phyloP scores from a whole-genome alignment of 345 rosid species.

The Boechera retrofracta region DNA sequence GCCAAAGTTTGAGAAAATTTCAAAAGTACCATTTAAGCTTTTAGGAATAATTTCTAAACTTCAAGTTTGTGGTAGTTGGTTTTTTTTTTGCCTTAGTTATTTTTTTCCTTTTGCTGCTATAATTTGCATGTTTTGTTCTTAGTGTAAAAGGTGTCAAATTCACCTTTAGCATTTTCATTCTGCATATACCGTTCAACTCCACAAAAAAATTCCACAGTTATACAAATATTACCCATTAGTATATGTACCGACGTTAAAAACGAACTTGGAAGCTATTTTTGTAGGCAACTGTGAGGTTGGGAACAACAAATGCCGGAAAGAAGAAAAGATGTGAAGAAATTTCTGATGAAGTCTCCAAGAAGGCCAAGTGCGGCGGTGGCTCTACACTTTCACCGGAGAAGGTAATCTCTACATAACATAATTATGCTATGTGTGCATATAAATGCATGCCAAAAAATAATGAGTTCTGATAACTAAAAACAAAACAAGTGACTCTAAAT shows the following conservation, averaged over 20 bases:
- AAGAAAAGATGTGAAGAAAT: slow-evolving; percentile 67
- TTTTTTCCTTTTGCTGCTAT: not conserved
- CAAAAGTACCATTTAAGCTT: too few species aligned
- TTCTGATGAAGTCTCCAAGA: slow-evolving; percentile 55
- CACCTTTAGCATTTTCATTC: not conserved
- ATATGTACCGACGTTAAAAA: slow-evolving; percentile 11
- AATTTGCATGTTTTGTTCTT: not conserved
- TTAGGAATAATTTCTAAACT: too few species aligned
- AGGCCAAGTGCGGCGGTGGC: slow-evolving; percentile 57
- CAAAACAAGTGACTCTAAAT: not conserved
- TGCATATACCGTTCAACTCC: not conserved
- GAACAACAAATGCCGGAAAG: slow-evolving; percentile 58
- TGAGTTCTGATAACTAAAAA: not conserved
- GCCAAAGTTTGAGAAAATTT: not conserved
- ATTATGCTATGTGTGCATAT: not conserved
- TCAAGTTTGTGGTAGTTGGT: too few species aligned
- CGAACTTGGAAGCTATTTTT: slow-evolving; percentile 20
- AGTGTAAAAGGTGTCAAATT: not conserved
- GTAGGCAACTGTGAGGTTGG: slow-evolving; percentile 54
- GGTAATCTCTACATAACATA: slow-evolving; percentile 49
- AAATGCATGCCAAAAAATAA: not conserved
- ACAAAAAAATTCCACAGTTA: too few species aligned
- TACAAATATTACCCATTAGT: not conserved
- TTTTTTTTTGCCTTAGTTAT: not conserved
- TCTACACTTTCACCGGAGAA: slow-evolving; percentile 63